Evolutionary conservation across 106 monocot genomes (phyloP).

Genomic region (Iris macrosiphon): DNA sequence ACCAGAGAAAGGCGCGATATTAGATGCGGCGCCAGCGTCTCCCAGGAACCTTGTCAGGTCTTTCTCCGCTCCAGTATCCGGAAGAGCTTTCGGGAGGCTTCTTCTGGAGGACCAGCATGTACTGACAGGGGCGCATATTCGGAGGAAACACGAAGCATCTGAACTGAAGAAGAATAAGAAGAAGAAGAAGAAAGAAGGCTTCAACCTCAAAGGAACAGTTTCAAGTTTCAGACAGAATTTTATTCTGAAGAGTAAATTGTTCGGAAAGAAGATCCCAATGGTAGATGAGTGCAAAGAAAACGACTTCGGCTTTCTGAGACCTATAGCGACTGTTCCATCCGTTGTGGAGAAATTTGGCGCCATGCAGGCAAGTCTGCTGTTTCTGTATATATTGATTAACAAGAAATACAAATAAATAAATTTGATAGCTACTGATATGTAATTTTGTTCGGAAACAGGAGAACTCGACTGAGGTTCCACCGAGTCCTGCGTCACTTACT

Average conservation of each 20-base stretch:
- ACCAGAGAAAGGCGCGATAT: background rate
- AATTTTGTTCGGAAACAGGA: constrained; percentile 46
- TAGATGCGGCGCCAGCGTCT: constrained; percentile 21
- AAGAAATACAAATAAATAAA: background rate
- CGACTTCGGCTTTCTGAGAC: constrained; percentile 21
- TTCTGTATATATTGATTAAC: background rate
- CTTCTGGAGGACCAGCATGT: constrained; percentile 47
- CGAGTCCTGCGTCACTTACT: constrained; percentile 78
- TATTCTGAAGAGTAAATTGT: constrained; percentile 51
- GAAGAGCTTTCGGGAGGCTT: constrained; percentile 66
- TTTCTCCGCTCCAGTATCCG: constrained; percentile 63
- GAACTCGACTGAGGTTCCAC: constrained; percentile 90
- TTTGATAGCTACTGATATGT: background rate
- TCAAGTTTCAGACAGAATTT: constrained; percentile 59
- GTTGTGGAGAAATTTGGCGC: constrained; percentile 26
- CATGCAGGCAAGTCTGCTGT: constrained; percentile 29
- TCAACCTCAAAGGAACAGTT: constrained; percentile 53
- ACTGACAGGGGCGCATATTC: constrained; percentile 14
- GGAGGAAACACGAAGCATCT: constrained; percentile 37
- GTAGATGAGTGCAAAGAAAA: constrained; percentile 20
- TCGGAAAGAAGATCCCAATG: constrained; percentile 45
- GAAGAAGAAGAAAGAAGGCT: constrained; percentile 54
- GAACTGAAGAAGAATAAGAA: constrained; percentile 28
- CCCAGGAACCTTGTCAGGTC: constrained; percentile 65
- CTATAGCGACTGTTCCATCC: constrained; percentile 26